Conservation (phyloP, 164 flowering plant species). For the Paratinospora sagittata region DNA sequence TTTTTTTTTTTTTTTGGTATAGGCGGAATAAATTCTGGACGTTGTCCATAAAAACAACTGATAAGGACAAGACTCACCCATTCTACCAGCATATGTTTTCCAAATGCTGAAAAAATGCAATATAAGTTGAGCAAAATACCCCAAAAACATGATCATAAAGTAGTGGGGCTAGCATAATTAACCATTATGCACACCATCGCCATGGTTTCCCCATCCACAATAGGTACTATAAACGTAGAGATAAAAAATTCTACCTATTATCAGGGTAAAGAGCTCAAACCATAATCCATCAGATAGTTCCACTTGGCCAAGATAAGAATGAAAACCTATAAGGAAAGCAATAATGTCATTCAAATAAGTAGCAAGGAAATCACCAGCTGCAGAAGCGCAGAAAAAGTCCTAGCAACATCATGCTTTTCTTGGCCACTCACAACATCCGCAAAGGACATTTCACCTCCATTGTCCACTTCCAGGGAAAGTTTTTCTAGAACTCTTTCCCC, state of each 20-base stretch:
- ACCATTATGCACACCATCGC: too few species aligned
- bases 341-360: background rate
- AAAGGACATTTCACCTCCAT: slow-evolving; percentile 42
- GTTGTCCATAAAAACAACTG: background rate
- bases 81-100: background rate
- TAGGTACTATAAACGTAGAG: too few species aligned
- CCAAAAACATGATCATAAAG: background rate
- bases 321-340: background rate
- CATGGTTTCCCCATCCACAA: too few species aligned
- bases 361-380: slow-evolving; percentile 58
- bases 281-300: background rate
- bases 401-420: slow-evolving; percentile 79
- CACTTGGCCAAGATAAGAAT: background rate
- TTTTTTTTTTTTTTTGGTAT: background rate
- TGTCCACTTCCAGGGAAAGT: slow-evolving; percentile 38
- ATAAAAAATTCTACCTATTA: too few species aligned
- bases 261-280: background rate
- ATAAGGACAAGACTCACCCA: background rate
- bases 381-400: slow-evolving; percentile 85
- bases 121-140: too few species aligned
- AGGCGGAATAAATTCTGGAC: background rate
- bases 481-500: slow-evolving; percentile 64
- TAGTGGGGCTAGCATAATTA: too few species aligned
- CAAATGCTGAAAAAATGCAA: background rate
- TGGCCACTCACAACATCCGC: slow-evolving; percentile 64